Evolutionary conservation across 2,329 filamentous ascomycete species (phyloP).

Genomic region (Paraphoma chrysanthemicola): DNA sequence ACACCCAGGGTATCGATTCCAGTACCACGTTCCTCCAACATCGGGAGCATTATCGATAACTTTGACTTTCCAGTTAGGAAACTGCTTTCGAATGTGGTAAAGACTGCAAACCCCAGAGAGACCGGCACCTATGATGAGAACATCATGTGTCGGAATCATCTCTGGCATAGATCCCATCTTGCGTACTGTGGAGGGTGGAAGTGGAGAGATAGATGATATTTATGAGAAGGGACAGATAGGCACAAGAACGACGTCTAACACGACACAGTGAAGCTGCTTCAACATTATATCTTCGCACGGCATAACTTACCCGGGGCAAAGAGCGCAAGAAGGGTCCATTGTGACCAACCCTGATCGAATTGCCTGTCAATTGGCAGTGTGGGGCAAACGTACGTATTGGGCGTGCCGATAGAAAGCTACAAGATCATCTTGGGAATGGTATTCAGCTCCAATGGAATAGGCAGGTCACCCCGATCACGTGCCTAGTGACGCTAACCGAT

Average conservation of each 20-base stretch:
- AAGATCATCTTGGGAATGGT: neutral
- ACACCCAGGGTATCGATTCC: conserved; percentile 37
- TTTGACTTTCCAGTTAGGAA: conserved; percentile 22
- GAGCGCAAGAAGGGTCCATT: neutral
- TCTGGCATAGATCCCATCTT: neutral
- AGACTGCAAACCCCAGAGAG: conserved; percentile 44
- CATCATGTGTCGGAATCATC: conserved; percentile 9
- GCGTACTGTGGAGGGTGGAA: neutral
- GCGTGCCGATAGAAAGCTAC: neutral
- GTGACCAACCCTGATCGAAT: neutral
- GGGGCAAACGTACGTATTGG: neutral
- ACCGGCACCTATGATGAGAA: conserved; percentile 37
- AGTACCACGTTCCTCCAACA: conserved; percentile 45
- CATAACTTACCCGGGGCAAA: neutral
- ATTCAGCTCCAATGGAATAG: neutral
- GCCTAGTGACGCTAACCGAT: neutral
- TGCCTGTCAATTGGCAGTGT: neutral
- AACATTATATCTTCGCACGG: neutral
- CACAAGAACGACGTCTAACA: neutral
- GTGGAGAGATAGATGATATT: neutral
- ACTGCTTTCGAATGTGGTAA: conserved; percentile 35
- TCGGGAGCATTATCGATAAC: conserved; percentile 38
- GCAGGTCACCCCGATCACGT: neutral
- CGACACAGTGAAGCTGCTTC: neutral
- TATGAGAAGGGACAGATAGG: neutral